Evolutionary conservation across 768 basidiomycete genomes (phyloP).

Genomic region (Crassisporium funariophilum): DNA sequence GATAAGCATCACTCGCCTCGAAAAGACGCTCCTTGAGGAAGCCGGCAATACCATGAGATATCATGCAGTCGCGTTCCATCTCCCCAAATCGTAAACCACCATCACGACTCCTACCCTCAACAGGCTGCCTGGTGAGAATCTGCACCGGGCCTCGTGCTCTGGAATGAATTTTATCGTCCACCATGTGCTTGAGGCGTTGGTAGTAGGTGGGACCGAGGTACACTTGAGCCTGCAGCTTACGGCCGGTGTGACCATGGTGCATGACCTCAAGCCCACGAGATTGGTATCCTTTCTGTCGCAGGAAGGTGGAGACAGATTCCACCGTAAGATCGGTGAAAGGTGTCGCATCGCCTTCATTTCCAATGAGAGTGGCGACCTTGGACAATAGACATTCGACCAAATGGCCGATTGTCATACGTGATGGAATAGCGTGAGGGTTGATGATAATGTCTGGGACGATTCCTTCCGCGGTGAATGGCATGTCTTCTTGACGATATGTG

Average conservation of each 20-base stretch:
- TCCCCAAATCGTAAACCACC: conserved; percentile 99
- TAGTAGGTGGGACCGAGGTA: conserved; percentile 99
- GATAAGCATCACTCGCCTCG: conserved; percentile 90
- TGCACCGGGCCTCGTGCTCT: conserved; percentile 97
- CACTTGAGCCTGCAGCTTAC: conserved; percentile 95
- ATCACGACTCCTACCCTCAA: conserved; percentile 97
- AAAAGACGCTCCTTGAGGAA: conserved; percentile 98
- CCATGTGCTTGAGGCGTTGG: conserved; percentile 99
- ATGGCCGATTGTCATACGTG: conserved; percentile 99
- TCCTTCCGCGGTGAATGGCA: conserved; percentile 98
- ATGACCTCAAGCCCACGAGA: conserved; percentile 97
- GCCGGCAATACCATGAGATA: conserved; percentile 97
- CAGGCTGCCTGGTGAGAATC: conserved; percentile 95
- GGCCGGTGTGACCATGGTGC: conserved; percentile 99
- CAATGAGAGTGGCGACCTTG: conserved; percentile 94
- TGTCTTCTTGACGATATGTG: conserved; percentile 99
- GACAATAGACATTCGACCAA: conserved; percentile 97
- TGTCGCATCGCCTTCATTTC: conserved; percentile 97
- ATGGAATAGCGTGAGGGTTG: conserved; percentile 99
- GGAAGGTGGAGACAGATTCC: conserved; percentile 92
- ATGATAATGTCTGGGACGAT: conserved; percentile 97
- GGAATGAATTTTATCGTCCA: conserved; percentile 99
- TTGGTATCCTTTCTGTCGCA: conserved; percentile 91
- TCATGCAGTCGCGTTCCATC: conserved; percentile 99
- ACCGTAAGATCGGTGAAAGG: conserved; percentile 99